Evolutionary conservation across 225 moss, liverwort and hornwort genomes (phyloP).

Genomic region (Lunularia cruciata): DNA sequence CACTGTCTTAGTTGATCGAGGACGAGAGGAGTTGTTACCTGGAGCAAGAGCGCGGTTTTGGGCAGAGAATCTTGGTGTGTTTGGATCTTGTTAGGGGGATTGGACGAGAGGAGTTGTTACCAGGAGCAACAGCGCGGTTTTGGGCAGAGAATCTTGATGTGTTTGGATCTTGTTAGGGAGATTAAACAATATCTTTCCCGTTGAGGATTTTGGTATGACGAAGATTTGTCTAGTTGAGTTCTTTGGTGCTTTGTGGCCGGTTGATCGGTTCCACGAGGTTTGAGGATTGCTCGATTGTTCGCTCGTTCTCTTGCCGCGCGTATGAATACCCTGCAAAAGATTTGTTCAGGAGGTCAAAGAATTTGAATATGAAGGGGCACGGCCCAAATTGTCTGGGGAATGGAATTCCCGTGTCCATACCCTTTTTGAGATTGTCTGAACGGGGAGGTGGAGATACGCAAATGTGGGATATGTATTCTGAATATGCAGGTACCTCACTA

Average conservation of each 20-base stretch:
- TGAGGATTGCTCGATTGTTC: not conserved
- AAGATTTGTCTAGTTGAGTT: not conserved
- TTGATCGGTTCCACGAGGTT: not conserved
- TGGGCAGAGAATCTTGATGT: no score
- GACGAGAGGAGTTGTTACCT: no score
- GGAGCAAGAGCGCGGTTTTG: no score
- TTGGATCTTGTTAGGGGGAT: no score
- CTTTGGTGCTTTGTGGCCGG: not conserved
- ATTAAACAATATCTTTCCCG: no score
- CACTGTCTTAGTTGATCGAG: no score
- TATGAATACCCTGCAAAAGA: constrained; percentile 3
- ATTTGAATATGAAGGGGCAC: constrained; percentile 31
- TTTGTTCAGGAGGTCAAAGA: constrained; percentile 4
- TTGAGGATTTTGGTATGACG: not conserved
- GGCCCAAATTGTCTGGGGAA: constrained; percentile 41
- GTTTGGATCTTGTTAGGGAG: no score
- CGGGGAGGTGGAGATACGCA: constrained; percentile 67
- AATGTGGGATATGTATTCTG: constrained; percentile 74
- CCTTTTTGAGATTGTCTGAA: constrained; percentile 46
- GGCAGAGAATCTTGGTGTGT: no score
- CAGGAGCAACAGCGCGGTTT: no score
- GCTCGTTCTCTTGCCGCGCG: not conserved
- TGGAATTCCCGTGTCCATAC: constrained; percentile 42
- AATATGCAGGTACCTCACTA: constrained; percentile 64
- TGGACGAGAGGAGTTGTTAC: no score